Evolutionary conservation across 2,329 filamentous ascomycete species (phyloP).

Genomic region (Alternaria infectoria): DNA sequence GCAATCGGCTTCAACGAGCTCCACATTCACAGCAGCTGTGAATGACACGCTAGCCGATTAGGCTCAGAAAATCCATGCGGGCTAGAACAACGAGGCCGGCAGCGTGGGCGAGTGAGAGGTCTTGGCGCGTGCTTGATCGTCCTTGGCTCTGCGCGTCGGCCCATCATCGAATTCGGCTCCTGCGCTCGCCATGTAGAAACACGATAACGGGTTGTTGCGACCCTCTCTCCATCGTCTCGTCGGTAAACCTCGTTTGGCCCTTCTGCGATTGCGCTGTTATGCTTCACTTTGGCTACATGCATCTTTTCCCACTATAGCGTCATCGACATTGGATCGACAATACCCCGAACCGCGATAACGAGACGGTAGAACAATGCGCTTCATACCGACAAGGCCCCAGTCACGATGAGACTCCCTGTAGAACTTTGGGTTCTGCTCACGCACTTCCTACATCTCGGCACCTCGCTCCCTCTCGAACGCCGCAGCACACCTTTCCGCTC

Average conservation of each 20-base stretch:
- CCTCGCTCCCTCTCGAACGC: conserved; percentile 12
- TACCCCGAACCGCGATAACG: neutral
- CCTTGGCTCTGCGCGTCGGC: neutral
- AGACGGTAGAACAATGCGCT: conserved; percentile 5
- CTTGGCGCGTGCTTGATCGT: conserved; percentile 10
- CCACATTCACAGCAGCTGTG: neutral
- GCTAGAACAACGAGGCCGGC: neutral
- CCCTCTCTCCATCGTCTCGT: neutral
- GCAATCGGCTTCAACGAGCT: neutral
- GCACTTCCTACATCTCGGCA: neutral
- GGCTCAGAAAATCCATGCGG: neutral
- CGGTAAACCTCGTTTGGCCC: neutral
- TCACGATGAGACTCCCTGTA: conserved; percentile 7
- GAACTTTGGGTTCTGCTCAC: neutral
- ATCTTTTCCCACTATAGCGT: neutral
- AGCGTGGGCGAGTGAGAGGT: neutral
- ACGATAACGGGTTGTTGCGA: conserved; percentile 1
- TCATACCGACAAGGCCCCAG: neutral
- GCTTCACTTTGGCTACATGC: neutral
- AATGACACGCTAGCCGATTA: conserved; percentile 2
- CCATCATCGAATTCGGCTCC: neutral
- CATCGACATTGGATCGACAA: neutral
- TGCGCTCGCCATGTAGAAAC: conserved; percentile 5
- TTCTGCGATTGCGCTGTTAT: neutral
- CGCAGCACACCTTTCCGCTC: conserved; percentile 12